A percentile compares a stretch with the other conserved stretches of the same genome.
phyloP scores from a whole-genome alignment of 139 green algal species.

The Chlamydomonas sp. region DNA sequence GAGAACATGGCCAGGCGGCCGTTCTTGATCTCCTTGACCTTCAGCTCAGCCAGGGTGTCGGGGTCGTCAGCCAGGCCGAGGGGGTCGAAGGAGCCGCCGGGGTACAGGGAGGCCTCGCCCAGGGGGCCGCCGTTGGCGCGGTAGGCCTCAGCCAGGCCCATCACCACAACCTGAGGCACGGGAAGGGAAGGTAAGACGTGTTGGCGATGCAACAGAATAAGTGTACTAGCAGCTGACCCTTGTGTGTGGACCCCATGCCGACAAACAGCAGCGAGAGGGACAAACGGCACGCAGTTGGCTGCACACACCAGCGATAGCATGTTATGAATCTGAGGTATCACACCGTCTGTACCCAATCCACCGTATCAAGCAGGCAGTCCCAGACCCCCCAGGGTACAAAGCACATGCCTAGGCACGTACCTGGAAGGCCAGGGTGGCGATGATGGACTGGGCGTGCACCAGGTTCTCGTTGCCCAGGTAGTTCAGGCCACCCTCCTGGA shows the following conservation, averaged over 20 bases:
- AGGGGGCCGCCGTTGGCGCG: conserved; percentile 87
- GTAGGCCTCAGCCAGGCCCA: conserved; percentile 94
- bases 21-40: conserved; percentile 88
- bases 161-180: conserved; percentile 75
- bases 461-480: no score
- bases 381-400: no score
- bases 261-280: not conserved
- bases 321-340: not conserved
- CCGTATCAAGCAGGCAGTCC: no score
- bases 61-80: conserved; percentile 93
- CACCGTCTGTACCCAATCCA: not conserved
- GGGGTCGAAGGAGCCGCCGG: conserved; percentile 87
- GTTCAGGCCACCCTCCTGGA: no score
- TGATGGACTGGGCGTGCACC: conserved; percentile 92
- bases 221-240: not conserved
- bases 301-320: no score
- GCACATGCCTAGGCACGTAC: conserved; percentile 43
- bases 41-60: conserved; percentile 81
- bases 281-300: not conserved
- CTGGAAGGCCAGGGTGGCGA: conserved; percentile 88
- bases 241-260: no score
- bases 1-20: no score
- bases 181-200: not conserved
- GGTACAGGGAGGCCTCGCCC: conserved; percentile 73
- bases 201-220: not conserved